Conservation (phyloP, 345 rosid species). For the Xanthoceras sorbifolium region DNA sequence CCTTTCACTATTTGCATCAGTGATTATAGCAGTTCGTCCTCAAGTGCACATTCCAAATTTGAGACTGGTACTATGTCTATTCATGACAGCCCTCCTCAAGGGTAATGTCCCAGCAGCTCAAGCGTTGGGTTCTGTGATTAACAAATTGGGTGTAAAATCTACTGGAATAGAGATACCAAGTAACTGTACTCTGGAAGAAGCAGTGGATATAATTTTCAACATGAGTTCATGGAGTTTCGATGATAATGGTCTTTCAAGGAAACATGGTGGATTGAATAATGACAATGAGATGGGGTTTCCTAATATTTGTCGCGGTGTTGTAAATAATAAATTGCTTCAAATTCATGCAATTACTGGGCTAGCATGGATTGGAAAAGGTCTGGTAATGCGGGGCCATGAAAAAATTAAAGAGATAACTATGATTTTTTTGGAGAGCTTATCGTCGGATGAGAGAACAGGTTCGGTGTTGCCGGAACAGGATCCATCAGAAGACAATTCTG, state of each 20-base stretch:
- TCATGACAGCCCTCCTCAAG: conserved; percentile 48
- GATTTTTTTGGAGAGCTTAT: conserved; percentile 60
- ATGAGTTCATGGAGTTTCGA: conserved; percentile 22
- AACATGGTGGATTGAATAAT: conserved; percentile 22
- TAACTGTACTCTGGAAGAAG: conserved; percentile 67
- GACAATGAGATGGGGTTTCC: conserved; percentile 36
- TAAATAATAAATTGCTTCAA: conserved; percentile 44
- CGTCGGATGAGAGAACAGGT: conserved; percentile 35
- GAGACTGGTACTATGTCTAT: conserved; percentile 44
- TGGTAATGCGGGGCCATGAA: conserved; percentile 86
- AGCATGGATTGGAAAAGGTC: conserved; percentile 95
- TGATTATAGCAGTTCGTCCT: conserved; percentile 67
- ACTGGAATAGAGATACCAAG: conserved; percentile 31
- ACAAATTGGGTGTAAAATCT: conserved; percentile 56
- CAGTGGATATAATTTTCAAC: conserved; percentile 58
- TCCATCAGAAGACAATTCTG: conserved; percentile 23
- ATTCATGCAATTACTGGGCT: conserved; percentile 65
- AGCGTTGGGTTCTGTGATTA: conserved; percentile 84
- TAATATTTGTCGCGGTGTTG: conserved; percentile 42
- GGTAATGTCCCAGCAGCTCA: conserved; percentile 76
- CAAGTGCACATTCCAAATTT: conserved; percentile 59
- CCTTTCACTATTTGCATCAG: conserved; percentile 73
- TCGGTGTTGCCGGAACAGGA: conserved; percentile 21
- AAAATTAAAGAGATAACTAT: conserved; percentile 63
- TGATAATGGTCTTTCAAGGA: conserved; percentile 25